Evolutionary conservation across 306 rosid genomes (phyloP).

Genomic region (Senna siamea): DNA sequence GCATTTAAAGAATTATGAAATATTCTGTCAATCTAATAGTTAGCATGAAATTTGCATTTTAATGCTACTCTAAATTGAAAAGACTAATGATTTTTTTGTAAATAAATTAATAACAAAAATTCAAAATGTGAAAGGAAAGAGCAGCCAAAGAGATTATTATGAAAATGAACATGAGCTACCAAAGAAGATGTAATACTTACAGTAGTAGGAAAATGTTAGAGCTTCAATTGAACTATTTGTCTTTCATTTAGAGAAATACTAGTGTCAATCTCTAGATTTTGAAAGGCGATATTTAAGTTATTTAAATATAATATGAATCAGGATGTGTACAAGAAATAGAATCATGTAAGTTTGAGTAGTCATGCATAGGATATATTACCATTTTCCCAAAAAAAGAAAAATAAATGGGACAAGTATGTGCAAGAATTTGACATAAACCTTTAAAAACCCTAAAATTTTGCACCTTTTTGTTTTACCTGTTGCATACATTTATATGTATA

Average conservation of each 20-base stretch:
- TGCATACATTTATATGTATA: too few relatives aligned
- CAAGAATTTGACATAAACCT: slow-evolving; percentile 58
- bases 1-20: too few relatives aligned
- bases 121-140: too few relatives aligned
- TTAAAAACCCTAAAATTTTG: slow-evolving; percentile 80
- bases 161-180: background rate
- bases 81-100: too few relatives aligned
- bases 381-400: slow-evolving; percentile 7
- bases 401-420: slow-evolving; percentile 6
- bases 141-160: too few relatives aligned
- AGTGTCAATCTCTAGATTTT: slow-evolving; percentile 10
- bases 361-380: slow-evolving; percentile 24
- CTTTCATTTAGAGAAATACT: background rate
- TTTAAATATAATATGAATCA: background rate
- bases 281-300: background rate
- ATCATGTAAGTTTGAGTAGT: slow-evolving; percentile 35
- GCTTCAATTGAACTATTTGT: background rate
- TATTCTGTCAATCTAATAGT: too few relatives aligned
- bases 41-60: too few relatives aligned
- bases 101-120: too few relatives aligned
- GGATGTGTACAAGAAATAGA: slow-evolving; percentile 45
- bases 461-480: too few relatives aligned
- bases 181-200: background rate
- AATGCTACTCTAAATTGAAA: too few relatives aligned
- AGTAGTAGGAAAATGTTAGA: background rate